Percentiles rank a stretch among this genome's conserved stretches.
phyloP scores from a whole-genome alignment of 768 basidiomycete genomes.

The Dendrothele bispora region DNA sequence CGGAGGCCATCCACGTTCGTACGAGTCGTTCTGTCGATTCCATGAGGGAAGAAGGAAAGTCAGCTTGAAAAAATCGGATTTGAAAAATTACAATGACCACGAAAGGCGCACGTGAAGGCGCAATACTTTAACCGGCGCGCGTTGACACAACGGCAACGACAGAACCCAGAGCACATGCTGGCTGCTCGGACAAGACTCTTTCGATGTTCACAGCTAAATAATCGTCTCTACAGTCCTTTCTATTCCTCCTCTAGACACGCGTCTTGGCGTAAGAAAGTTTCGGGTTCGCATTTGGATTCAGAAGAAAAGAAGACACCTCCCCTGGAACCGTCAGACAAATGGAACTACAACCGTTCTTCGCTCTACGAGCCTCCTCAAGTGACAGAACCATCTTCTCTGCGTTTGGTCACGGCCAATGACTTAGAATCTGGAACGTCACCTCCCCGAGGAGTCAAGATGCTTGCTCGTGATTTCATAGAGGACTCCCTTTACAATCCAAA shows the following conservation, averaged over 20 bases:
- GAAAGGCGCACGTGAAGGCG: no score
- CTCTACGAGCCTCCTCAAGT: conserved; percentile 55
- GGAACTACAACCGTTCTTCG: conserved; percentile 74
- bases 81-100: no score
- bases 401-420: conserved; percentile 68
- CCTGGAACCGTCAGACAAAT: conserved; percentile 47
- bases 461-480: conserved; percentile 94
- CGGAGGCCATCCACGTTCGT: conserved; percentile 72
- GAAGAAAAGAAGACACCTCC: neutral
- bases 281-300: no score
- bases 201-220: conserved; percentile 3
- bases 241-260: neutral
- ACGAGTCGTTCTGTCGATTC: conserved; percentile 52
- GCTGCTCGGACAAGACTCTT: conserved; percentile 2
- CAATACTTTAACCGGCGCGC: no score
- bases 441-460: conserved; percentile 86
- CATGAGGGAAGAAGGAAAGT: conserved; percentile 33
- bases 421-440: conserved; percentile 57
- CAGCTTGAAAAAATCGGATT: no score
- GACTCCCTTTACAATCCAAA: conserved; percentile 96
- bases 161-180: conserved; percentile 1
- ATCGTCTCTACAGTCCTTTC: neutral
- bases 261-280: neutral
- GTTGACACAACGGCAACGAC: neutral
- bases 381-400: conserved; percentile 40